Base-by-base conservation (phyloP, 2,329 filamentous ascomycete species). In the Phaeomoniella chlamydospora region DNA sequence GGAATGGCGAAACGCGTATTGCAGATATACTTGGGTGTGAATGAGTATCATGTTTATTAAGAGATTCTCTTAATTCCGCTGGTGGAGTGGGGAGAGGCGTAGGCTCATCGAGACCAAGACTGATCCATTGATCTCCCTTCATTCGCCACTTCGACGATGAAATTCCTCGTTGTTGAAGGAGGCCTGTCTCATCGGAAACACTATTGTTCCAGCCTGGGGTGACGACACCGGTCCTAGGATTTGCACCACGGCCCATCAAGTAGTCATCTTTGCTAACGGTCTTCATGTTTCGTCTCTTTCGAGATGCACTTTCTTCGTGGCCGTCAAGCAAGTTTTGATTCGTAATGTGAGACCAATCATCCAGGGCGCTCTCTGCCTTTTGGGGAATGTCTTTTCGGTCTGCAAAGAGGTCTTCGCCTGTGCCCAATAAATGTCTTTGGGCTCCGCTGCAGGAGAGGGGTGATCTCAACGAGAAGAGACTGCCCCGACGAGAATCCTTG, bases 41-140 rank as follows among this genome's bases (percentile, higher is more conserved):
- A 26, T 26, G 22, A 9, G 6, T 6, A 26, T n/a, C n/a, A n/a
- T n/a, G 22, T 26, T n/a, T 26, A n/a, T 26, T n/a, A 26, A 26
- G 22, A 9, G 22, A 26, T 9, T 26, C 22, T 34, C 4, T 16
- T 26, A 16, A 26, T 26, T 35, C 30, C 13, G 16, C 6, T 11
- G 32, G 22, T 10, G 42, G 42, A 4, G 37, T 41, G 18, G 43
- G 34, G 9, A 39, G 19, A 18, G 48, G 48, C 9, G 49, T 49
- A 12, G 41, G 44, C 15, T 50, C 49, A 26, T 43, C 42, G 11
- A 46, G 37, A 40, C 52, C 51, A 10, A 51, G 41, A 36, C 48
- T 53, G 15, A 57, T 41, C 51, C 51, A 57, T 38, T 56, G 53
- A 22, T 58, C 54, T 15, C 50, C 53, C 29, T 50, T 52, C 19